Percentiles rank a stretch among this genome's conserved stretches.
phyloP scores from a whole-genome alignment of 441 rosid genomes.

The Eruca vesicaria region DNA sequence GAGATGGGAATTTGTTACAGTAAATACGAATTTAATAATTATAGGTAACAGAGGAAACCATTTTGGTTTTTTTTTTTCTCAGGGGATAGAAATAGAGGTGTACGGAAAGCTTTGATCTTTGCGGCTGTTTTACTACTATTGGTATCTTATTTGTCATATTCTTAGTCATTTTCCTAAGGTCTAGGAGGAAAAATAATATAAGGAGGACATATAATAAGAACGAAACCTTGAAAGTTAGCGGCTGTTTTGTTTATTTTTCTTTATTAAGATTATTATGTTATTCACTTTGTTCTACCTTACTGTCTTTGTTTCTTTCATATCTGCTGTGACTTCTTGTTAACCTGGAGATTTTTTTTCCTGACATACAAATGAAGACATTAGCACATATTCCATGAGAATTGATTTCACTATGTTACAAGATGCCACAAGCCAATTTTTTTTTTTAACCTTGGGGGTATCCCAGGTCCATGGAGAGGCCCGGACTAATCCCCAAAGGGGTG shows the following conservation, averaged over 20 bases:
- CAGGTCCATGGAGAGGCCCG: no score
- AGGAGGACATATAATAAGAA: background rate
- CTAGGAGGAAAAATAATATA: background rate
- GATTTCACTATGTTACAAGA: constrained; percentile 33
- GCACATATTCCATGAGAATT: constrained; percentile 26
- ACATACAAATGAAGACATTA: background rate
- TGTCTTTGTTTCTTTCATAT: background rate
- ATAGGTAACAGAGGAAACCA: background rate
- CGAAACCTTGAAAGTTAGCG: constrained; percentile 17
- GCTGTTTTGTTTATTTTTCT: constrained; percentile 10
- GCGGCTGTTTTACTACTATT: background rate
- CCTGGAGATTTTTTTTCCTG: background rate
- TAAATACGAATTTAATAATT: background rate
- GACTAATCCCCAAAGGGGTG: no score
- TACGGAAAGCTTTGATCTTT: constrained; percentile 28
- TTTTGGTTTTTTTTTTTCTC: background rate
- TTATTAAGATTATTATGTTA: background rate
- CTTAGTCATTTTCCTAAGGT: background rate
- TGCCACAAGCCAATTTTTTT: constrained; percentile 47
- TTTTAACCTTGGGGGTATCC: no score
- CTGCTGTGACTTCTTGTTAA: background rate
- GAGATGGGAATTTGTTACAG: no score
- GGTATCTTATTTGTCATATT: constrained; percentile 1
- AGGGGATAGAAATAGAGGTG: constrained; percentile 23
- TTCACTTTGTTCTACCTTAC: background rate